These are phyloP conservation scores for Beauveria caledonica DNA, from an alignment of 2,329 filamentous ascomycete species.

Conservation along the genomic window DNA sequence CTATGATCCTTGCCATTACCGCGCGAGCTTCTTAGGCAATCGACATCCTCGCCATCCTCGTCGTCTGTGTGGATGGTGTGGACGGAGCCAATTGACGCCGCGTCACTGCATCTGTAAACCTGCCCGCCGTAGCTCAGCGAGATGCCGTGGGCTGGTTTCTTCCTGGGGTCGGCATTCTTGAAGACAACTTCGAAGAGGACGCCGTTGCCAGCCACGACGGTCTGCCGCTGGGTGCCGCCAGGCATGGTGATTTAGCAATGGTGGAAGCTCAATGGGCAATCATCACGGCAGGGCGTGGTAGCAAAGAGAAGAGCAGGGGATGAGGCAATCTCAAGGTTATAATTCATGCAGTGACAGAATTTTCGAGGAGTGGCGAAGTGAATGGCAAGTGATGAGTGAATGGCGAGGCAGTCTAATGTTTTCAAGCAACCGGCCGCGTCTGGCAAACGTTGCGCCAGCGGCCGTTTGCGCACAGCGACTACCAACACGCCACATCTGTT, in stretches of 20 bases:
- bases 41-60: neutral
- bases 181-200: slow-evolving; percentile 4
- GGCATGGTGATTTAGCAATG: slow-evolving; percentile 5
- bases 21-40: neutral
- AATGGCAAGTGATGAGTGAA: neutral
- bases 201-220: neutral
- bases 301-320: neutral
- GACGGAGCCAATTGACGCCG: neutral
- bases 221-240: neutral
- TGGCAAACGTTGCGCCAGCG: neutral
- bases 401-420: neutral
- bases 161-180: neutral
- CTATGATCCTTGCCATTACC: neutral
- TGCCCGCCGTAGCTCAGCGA: slow-evolving; percentile 1
- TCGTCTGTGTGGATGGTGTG: slow-evolving; percentile 10
- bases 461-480: neutral
- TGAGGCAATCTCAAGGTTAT: neutral
- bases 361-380: neutral
- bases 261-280: slow-evolving; percentile 1
- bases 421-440: neutral
- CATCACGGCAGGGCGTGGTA: neutral
- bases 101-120: neutral
- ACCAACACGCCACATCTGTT: neutral
- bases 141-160: neutral
- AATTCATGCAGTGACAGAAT: neutral